These are phyloP conservation scores for Umbelopsis ramanniana DNA, from an alignment of 192 early-diverging fungal genomes.

Conservation along the genomic window DNA sequence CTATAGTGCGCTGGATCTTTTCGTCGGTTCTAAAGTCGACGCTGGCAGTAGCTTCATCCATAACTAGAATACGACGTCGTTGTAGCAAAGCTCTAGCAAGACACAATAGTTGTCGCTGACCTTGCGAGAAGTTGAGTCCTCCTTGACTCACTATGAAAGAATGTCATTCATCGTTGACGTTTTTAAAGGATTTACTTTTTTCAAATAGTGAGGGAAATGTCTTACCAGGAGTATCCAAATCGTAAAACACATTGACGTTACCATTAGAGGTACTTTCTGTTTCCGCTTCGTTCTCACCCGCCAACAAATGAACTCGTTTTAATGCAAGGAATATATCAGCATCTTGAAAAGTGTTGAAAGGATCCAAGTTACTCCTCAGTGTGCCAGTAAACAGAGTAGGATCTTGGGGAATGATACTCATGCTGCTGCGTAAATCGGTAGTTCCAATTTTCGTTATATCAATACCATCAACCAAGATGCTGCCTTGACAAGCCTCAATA, in stretches of 20 bases:
- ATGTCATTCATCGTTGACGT: not conserved
- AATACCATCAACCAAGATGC: slow-evolving; percentile 73
- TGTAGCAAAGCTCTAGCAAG: slow-evolving; percentile 81
- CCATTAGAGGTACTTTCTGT: slow-evolving; percentile 19
- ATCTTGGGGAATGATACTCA: slow-evolving; percentile 85
- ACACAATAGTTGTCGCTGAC: slow-evolving; percentile 80
- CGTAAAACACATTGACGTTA: slow-evolving; percentile 28
- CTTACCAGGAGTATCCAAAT: slow-evolving; percentile 25
- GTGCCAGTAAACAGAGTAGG: slow-evolving; percentile 57
- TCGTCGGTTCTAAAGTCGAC: slow-evolving; percentile 65
- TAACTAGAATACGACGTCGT: slow-evolving; percentile 46
- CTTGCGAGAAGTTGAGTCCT: slow-evolving; percentile 78
- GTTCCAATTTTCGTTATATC: slow-evolving; percentile 73
- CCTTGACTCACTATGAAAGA: slow-evolving; percentile 73
- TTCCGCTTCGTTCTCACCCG: slow-evolving; percentile 21
- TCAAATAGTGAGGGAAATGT: not conserved
- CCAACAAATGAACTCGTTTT: slow-evolving; percentile 64
- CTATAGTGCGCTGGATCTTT: slow-evolving; percentile 62
- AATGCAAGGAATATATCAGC: slow-evolving; percentile 79
- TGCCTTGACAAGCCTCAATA: slow-evolving; percentile 71
- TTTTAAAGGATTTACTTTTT: not conserved
- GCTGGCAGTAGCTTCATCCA: slow-evolving; percentile 60
- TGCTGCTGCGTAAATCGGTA: slow-evolving; percentile 69
- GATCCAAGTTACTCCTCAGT: slow-evolving; percentile 87
- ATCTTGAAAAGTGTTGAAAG: slow-evolving; percentile 81